These are phyloP conservation scores for Pezicula radicicola DNA, from an alignment of 2,329 filamentous ascomycete genomes.

Conservation along the genomic window DNA sequence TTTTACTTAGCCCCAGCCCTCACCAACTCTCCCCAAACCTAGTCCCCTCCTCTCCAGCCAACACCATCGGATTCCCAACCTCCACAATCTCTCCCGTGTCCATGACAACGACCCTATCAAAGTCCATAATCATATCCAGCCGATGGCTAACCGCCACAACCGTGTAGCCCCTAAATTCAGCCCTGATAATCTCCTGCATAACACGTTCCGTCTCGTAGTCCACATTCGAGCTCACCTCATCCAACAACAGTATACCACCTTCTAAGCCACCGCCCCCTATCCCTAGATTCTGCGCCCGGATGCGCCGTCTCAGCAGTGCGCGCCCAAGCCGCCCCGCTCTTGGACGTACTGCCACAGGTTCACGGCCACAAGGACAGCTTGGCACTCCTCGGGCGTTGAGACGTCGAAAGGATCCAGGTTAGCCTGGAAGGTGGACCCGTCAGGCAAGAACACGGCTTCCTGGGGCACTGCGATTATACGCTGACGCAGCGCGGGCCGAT, in stretches of 20 bases:
- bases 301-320: constrained; percentile 34
- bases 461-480: too few species aligned
- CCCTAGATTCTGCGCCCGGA: constrained; percentile 19
- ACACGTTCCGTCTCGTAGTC: constrained; percentile 47
- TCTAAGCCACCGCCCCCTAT: constrained; percentile 16
- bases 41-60: constrained; percentile 5
- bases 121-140: constrained; percentile 25
- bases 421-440: too few species aligned
- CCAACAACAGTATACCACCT: constrained; percentile 31
- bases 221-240: constrained; percentile 24
- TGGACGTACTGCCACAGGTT: not conserved
- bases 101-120: constrained; percentile 26
- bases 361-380: not conserved
- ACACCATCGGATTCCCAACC: constrained; percentile 2
- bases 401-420: too few species aligned
- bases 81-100: constrained; percentile 19
- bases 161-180: constrained; percentile 24
- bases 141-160: constrained; percentile 28
- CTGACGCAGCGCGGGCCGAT: too few species aligned
- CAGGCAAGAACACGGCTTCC: too few species aligned
- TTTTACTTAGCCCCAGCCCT: not conserved
- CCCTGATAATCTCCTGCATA: constrained; percentile 34
- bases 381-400: too few species aligned
- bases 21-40: constrained; percentile 11
- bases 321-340: constrained; percentile 32